Conservation (phyloP, 1,284 basidiomycete genomes). For the Puccinia triticina region DNA sequence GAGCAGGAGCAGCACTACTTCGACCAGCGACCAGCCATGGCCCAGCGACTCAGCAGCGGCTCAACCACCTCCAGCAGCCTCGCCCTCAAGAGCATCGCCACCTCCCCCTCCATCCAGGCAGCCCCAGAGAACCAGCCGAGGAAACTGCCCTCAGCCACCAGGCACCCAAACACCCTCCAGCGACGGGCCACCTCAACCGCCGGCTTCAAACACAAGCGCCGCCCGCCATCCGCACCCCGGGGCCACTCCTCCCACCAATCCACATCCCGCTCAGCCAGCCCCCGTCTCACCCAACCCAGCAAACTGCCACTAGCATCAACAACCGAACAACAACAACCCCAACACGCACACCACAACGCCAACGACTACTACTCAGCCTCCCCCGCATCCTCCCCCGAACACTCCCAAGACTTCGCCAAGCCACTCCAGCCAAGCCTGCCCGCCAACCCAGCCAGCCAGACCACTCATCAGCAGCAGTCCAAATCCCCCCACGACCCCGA, state of each 20-base stretch:
- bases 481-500: neutral
- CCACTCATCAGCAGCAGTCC: neutral
- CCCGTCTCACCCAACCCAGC: neutral
- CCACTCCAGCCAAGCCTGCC: neutral
- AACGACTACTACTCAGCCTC: neutral
- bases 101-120: constrained; percentile 8
- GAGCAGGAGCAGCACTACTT: neutral
- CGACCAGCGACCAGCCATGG: neutral
- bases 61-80: constrained; percentile 23
- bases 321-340: neutral
- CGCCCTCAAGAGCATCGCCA: constrained; percentile 13
- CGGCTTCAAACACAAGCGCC: constrained; percentile 30
- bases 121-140: neutral
- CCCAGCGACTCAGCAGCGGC: constrained; percentile 4
- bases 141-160: no score
- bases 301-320: neutral
- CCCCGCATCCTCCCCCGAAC: neutral
- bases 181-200: neutral
- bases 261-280: constrained; percentile 13
- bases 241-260: neutral
- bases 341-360: neutral
- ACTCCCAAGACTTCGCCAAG: neutral
- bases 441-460: neutral
- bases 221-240: neutral
- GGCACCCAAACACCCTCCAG: neutral